Evolutionary conservation across 352 stramenopile species (phyloP).

Genomic region (Pythium monospermum): DNA sequence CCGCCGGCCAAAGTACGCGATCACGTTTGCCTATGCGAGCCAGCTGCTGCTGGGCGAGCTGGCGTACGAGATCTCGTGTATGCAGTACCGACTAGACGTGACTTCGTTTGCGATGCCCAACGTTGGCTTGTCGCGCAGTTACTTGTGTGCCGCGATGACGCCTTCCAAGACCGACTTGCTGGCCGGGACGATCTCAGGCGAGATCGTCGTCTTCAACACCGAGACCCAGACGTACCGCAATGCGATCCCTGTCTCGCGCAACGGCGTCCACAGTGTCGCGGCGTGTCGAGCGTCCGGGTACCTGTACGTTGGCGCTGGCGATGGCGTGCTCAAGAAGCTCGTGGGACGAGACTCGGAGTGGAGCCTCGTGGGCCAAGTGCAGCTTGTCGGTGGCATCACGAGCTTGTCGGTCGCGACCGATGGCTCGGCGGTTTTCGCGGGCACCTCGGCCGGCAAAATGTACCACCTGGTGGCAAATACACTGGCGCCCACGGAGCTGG

Average conservation of each 20-base stretch:
- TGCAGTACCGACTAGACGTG: conserved; percentile 79
- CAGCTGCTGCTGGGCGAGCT: conserved; percentile 58
- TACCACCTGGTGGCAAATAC: conserved; percentile 51
- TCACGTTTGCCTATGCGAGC: conserved; percentile 64
- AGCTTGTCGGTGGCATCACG: conserved; percentile 74
- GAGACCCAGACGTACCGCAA: conserved; percentile 61
- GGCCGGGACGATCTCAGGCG: conserved; percentile 58
- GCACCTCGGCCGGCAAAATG: conserved; percentile 72
- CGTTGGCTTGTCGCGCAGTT: conserved; percentile 60
- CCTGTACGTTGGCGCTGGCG: conserved; percentile 80
- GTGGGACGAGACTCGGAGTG: conserved; percentile 72
- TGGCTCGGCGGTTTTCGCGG: conserved; percentile 51
- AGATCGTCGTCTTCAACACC: conserved; percentile 86
- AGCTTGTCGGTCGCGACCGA: conserved; percentile 63
- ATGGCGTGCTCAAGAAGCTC: conserved; percentile 85
- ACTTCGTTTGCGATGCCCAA: conserved; percentile 63
- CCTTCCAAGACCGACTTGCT: conserved; percentile 49
- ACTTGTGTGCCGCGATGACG: conserved; percentile 61
- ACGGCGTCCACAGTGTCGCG: conserved; percentile 73
- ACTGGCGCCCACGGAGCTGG: conserved; percentile 46
- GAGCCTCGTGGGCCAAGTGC: conserved; percentile 78
- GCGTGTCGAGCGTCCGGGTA: conserved; percentile 52
- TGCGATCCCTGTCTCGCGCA: conserved; percentile 51
- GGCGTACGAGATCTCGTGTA: conserved; percentile 67
- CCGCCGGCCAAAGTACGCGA: conserved; percentile 56